Percentiles rank a stretch among this genome's conserved stretches.
Conservation (phyloP, 352 stramenopile genomes). For the Phytophthora pistaciae region DNA sequence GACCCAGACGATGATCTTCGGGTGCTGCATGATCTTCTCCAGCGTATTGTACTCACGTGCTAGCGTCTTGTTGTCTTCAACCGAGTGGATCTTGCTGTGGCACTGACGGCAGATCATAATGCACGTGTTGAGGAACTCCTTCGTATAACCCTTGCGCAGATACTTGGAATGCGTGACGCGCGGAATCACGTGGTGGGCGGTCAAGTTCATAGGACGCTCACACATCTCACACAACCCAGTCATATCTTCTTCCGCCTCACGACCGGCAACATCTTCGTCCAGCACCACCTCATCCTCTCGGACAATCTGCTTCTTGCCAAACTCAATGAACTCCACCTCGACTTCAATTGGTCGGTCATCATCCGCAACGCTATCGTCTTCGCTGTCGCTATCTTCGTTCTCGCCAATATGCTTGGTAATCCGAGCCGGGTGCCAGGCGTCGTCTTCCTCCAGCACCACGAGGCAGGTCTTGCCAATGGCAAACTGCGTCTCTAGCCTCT, state of each 20-base stretch:
- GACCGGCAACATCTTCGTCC: conserved; percentile 73
- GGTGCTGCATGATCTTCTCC: conserved; percentile 92
- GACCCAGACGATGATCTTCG: conserved; percentile 89
- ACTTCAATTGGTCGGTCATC: conserved; percentile 39
- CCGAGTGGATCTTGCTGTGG: conserved; percentile 92
- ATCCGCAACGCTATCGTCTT: conserved; percentile 5
- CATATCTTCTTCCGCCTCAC: conserved; percentile 65
- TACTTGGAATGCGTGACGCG: conserved; percentile 84
- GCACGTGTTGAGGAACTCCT: conserved; percentile 85
- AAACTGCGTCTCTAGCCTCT: conserved; percentile 55
- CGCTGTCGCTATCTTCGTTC: conserved; percentile 11
- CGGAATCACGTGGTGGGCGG: conserved; percentile 94
- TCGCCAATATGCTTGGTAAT: conserved; percentile 56
- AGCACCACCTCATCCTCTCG: conserved; percentile 70
- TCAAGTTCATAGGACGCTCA: conserved; percentile 92
- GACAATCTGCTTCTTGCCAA: conserved; percentile 74
- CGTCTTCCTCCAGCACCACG: conserved; percentile 73
- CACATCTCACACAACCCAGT: conserved; percentile 89
- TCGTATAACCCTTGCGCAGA: conserved; percentile 79
- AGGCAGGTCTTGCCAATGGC: conserved; percentile 69
- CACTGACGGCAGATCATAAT: conserved; percentile 94
- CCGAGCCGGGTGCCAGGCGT: conserved; percentile 75
- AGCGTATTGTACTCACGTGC: conserved; percentile 92
- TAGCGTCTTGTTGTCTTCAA: conserved; percentile 91
- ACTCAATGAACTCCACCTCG: conserved; percentile 84